Evolutionary conservation across 257 asterid species (phyloP).

Genomic region (Schizonepeta tenuifolia): DNA sequence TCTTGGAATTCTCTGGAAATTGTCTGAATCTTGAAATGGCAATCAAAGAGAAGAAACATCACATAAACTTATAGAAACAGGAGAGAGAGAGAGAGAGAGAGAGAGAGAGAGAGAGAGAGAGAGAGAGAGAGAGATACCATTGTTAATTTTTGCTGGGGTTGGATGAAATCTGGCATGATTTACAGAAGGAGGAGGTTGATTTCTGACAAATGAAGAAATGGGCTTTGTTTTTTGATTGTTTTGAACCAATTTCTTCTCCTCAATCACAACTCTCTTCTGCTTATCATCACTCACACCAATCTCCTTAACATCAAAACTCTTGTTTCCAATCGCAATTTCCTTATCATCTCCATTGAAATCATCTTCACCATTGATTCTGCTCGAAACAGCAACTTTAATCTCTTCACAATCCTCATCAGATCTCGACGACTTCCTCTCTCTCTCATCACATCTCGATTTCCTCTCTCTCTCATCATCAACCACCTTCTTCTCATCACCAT

Average conservation of each 20-base stretch:
- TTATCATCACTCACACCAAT: slow-evolving; percentile 39
- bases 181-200: slow-evolving; percentile 41
- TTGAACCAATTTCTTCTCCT: slow-evolving; percentile 45
- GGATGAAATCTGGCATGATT: slow-evolving; percentile 46
- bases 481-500: background rate
- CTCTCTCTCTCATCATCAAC: slow-evolving; percentile 29
- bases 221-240: slow-evolving; percentile 42
- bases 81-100: background rate
- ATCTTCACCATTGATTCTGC: slow-evolving; percentile 42
- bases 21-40: slow-evolving; percentile 49
- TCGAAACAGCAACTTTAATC: slow-evolving; percentile 37
- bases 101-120: background rate
- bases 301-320: slow-evolving; percentile 44
- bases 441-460: slow-evolving; percentile 34
- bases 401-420: slow-evolving; percentile 68
- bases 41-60: slow-evolving; percentile 3
- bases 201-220: slow-evolving; percentile 50
- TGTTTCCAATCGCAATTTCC: slow-evolving; percentile 42
- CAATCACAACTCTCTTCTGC: slow-evolving; percentile 43
- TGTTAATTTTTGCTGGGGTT: slow-evolving; percentile 46
- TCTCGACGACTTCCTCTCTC: slow-evolving; percentile 41
- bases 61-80: background rate
- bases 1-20: slow-evolving; percentile 45
- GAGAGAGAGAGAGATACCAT: slow-evolving; percentile 43
- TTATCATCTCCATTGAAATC: slow-evolving; percentile 39